phyloP scores from a whole-genome alignment of 192 early-diverging fungal genomes.

The Backusella westeae region DNA sequence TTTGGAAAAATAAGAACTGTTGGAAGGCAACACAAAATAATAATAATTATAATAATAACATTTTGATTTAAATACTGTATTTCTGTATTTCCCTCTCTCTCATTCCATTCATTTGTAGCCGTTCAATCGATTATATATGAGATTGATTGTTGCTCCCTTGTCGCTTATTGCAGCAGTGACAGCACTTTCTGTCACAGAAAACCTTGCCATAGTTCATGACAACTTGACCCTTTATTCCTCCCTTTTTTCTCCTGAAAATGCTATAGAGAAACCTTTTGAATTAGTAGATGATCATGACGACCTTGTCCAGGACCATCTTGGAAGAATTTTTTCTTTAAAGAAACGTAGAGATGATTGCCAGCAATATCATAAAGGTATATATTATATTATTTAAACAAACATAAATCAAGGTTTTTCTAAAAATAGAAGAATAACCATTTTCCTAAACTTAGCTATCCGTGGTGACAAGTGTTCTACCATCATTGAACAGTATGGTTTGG shows the following conservation, averaged over 20 bases:
- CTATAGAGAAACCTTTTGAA: conserved; percentile 6
- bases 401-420: neutral
- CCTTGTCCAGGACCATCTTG: neutral
- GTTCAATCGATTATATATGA: neutral
- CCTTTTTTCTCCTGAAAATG: conserved; percentile 11
- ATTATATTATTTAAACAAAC: neutral
- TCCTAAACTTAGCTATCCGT: conserved; percentile 10
- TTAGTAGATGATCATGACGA: conserved; percentile 21
- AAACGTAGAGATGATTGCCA: conserved; percentile 18
- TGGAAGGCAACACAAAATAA: no score
- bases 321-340: neutral
- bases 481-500: conserved; percentile 6
- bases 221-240: conserved; percentile 8
- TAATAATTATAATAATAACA: no score
- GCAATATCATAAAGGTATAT: conserved; percentile 21
- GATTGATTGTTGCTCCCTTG: neutral
- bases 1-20: no score
- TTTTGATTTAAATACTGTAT: no score
- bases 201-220: neutral
- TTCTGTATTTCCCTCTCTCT: neutral
- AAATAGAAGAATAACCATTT: neutral
- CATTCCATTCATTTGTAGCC: neutral
- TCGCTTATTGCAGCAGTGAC: neutral
- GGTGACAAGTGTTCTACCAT: conserved; percentile 22
- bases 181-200: neutral